Conservation (phyloP, 1,284 basidiomycete species). For the Papiliotrema fonsecae region DNA sequence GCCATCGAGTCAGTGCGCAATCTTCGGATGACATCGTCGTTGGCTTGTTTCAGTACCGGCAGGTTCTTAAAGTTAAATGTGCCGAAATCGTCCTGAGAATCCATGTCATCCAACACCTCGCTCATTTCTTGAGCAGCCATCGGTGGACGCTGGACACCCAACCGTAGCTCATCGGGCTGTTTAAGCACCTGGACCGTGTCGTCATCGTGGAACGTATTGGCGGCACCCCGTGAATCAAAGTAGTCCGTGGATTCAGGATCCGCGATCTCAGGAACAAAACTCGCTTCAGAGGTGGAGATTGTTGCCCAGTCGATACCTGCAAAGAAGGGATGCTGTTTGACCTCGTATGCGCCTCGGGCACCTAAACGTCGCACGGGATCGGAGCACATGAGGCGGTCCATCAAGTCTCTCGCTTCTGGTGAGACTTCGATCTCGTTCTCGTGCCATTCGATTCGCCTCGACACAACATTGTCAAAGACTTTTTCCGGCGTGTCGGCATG, state of each 20-base stretch:
- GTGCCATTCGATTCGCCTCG: conserved; percentile 87
- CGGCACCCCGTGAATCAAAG: conserved; percentile 84
- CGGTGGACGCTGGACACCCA: conserved; percentile 5
- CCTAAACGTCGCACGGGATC: conserved; percentile 80
- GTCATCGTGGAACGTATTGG: conserved; percentile 38
- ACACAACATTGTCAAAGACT: conserved; percentile 98
- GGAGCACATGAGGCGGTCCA: conserved; percentile 77
- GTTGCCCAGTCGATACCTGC: conserved; percentile 88
- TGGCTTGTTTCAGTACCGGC: conserved; percentile 93
- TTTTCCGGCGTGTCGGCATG: conserved; percentile 94
- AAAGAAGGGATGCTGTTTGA: conserved; percentile 90
- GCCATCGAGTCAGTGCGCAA: conserved; percentile 54
- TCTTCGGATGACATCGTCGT: conserved; percentile 96
- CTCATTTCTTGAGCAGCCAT: conserved; percentile 48
- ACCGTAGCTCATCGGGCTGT: conserved; percentile 4
- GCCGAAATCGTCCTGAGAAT: conserved; percentile 76
- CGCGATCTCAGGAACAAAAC: conserved; percentile 90
- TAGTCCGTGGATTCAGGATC: conserved; percentile 99
- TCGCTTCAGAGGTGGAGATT: conserved; percentile 79
- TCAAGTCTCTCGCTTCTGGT: conserved; percentile 82
- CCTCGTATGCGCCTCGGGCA: conserved; percentile 82
- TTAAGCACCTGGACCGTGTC: conserved; percentile 78
- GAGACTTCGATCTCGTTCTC: conserved; percentile 89
- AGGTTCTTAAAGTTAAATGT: conserved; percentile 98
- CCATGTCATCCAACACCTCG: conserved; percentile 47